phyloP scores from a whole-genome alignment of 208 protist genomes.

The Crithidia acanthocephali region DNA sequence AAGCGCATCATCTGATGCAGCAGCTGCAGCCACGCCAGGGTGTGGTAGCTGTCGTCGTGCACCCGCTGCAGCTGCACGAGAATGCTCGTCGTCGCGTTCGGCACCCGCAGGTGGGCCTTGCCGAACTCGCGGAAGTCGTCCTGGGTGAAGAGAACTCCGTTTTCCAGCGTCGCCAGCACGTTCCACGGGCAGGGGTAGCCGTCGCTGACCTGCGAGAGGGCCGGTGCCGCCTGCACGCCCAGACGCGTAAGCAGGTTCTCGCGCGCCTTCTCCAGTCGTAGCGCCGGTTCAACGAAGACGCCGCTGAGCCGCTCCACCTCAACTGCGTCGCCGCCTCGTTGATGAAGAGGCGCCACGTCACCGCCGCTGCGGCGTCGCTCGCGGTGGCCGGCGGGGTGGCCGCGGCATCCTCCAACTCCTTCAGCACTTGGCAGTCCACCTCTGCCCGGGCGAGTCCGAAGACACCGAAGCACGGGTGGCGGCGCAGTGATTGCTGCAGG shows the following conservation, averaged over 20 bases:
- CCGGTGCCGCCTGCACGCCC: conserved; percentile 53
- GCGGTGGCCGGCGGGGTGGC: background rate
- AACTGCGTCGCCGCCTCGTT: conserved; percentile 66
- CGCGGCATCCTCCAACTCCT: conserved; percentile 32
- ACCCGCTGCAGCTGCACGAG: conserved; percentile 45
- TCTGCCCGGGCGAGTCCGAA: conserved; percentile 25
- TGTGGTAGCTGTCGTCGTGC: conserved; percentile 62
- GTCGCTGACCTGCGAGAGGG: conserved; percentile 46
- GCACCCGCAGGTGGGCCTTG: conserved; percentile 43
- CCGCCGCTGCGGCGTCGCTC: conserved; percentile 1
- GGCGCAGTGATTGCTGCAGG: conserved; percentile 69
- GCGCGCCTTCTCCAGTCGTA: conserved; percentile 18
- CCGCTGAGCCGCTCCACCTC: conserved; percentile 73
- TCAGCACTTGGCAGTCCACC: conserved; percentile 36
- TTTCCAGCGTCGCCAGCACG: conserved; percentile 59
- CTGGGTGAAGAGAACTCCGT: conserved; percentile 18
- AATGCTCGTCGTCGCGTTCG: conserved; percentile 68
- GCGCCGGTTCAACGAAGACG: conserved; percentile 44
- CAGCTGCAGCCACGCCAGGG: conserved; percentile 67
- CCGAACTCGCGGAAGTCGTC: conserved; percentile 24
- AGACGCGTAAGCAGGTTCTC: conserved; percentile 39
- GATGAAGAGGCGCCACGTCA: conserved; percentile 45
- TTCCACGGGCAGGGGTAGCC: conserved; percentile 81
- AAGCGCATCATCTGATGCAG: conserved; percentile 64
- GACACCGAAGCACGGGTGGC: conserved; percentile 56